Conservation (phyloP, 2,329 filamentous ascomycete genomes). For the Fusarium verrucosum region DNA sequence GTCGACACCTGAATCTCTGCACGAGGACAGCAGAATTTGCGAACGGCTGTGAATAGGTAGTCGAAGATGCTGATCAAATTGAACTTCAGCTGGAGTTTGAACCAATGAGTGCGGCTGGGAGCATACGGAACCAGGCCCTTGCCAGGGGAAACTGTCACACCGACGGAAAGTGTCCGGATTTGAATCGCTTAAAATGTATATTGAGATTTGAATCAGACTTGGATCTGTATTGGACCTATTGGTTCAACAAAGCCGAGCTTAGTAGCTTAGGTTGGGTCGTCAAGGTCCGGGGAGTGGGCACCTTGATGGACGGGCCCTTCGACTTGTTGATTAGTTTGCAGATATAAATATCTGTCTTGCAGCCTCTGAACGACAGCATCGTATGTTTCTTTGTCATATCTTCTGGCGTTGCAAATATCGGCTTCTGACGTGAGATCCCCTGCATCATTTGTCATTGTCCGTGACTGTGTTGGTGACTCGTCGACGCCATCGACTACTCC, state of each 20-base stretch:
- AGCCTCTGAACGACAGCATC: background rate
- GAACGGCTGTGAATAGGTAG: background rate
- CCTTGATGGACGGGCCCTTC: conserved; percentile 41
- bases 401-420: conserved; percentile 1
- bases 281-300: conserved; percentile 35
- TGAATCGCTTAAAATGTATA: conserved; percentile 11
- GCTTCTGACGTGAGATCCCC: conserved; percentile 36
- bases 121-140: background rate
- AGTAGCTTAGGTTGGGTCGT: conserved; percentile 19
- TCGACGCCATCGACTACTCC: conserved; percentile 12
- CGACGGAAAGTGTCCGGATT: conserved; percentile 4
- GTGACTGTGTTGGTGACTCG: conserved; percentile 15
- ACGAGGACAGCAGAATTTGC: background rate
- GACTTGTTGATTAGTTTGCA: conserved; percentile 20
- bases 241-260: conserved; percentile 32
- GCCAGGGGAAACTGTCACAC: background rate
- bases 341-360: conserved; percentile 36
- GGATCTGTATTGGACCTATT: conserved; percentile 11
- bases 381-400: conserved; percentile 21
- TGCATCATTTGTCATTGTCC: conserved; percentile 17
- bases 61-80: background rate
- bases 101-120: background rate
- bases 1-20: conserved; percentile 4
- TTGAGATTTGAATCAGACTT: conserved; percentile 19
- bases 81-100: background rate